Evolutionary conservation across 2,329 filamentous ascomycete genomes (phyloP).

Genomic region (Fusarium secorum): DNA sequence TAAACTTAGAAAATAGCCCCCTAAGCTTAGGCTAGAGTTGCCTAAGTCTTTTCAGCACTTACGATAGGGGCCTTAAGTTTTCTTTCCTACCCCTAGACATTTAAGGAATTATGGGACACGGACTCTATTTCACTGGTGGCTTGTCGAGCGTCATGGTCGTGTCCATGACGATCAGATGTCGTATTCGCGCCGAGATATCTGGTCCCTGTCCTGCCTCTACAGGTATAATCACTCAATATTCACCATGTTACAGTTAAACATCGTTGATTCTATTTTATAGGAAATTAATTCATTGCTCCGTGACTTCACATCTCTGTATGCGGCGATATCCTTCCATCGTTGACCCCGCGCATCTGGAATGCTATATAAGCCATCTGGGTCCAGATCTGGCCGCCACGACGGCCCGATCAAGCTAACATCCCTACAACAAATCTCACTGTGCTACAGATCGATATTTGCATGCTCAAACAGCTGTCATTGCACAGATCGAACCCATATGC

Average conservation of each 20-base stretch:
- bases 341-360: neutral
- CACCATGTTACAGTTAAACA: rapidly evolving
- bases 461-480: neutral
- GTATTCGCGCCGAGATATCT: neutral
- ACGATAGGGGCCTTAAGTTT: rapidly evolving
- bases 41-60: neutral
- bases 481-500: neutral
- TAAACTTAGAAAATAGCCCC: neutral
- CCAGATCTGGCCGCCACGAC: neutral
- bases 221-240: neutral
- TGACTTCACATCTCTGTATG: neutral
- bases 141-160: neutral
- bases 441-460: neutral
- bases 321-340: neutral
- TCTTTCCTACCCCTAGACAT: neutral
- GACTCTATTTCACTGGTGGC: neutral
- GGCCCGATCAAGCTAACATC: neutral
- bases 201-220: too few relatives aligned
- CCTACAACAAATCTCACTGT: neutral
- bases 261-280: rapidly evolving
- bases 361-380: neutral
- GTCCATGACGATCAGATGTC: neutral
- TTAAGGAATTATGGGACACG: neutral
- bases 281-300: rapidly evolving
- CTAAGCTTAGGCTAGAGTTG: neutral